Base-by-base conservation (phyloP, 2,329 filamentous ascomycete species). In the Aspergillus jensenii region DNA sequence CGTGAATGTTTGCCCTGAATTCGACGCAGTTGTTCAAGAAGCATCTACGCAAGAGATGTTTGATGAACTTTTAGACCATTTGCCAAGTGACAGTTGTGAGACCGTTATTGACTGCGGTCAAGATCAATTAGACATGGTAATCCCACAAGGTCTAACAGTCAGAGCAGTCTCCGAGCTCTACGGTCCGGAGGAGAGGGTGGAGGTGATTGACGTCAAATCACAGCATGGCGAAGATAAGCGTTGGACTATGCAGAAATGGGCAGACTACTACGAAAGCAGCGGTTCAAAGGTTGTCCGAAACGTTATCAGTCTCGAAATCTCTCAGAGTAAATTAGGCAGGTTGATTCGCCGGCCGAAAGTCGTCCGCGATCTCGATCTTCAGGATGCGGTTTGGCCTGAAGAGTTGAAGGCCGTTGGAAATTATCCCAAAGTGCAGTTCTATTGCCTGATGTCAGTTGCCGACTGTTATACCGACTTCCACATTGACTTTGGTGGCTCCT, bases 391-490 rank as follows among this genome's bases (percentile, higher is more conserved):
- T 14, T 83, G 80, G 80, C 79, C 81, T 25, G 67, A 73, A 11
- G 79, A 81, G 47, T 65, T 79, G n/a, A 71, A 79, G 66, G 82
- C 83, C 48, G 80, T 82, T 61, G 79, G 80, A 31, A 81, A 85
- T 54, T 84, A 80, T 56, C 84, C 86, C 6, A 84, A 85, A 58
- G 87, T 89, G 7, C 85, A 88, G 59, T 88, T 87, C 66, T 88
- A 88, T 74, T 87, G 85, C 67, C 74, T 89, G 37, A 89, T 89
- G 87, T 89, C 87, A 5, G 86, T 88, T 21, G 84, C 85, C 12
- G 86, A 89, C 70, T 88, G 86, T 71, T 89, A 87, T 63, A 89
- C 87, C 19, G 87, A 89, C 70, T 89, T 89, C 64, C 87, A 89
- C 71, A 87, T 89, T 67, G 87, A 89, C 67, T 89, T 89, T 71